Percentiles rank a stretch among this genome's conserved stretches.
phyloP scores from a whole-genome alignment of 2,329 filamentous ascomycete species.

The Sporothrix curviconia region DNA sequence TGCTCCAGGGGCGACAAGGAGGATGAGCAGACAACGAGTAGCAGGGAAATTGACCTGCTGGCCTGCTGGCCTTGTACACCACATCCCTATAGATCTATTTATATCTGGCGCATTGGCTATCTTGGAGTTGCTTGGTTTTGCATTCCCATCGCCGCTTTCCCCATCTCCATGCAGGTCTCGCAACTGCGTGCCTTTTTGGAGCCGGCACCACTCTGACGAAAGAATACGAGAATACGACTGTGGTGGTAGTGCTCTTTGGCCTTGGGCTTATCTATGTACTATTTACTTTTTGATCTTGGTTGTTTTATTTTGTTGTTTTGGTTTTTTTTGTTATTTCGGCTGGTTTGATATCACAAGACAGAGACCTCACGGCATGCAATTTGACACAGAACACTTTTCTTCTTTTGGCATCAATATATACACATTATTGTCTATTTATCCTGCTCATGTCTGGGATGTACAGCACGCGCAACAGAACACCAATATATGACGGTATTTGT shows the following conservation, averaged over 20 bases:
- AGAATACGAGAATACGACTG: neutral
- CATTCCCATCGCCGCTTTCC: neutral
- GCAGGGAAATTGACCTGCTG: constrained; percentile 9
- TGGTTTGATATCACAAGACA: neutral
- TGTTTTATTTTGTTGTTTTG: neutral
- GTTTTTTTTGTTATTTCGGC: neutral
- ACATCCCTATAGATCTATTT: too few relatives aligned
- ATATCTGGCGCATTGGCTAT: too few relatives aligned
- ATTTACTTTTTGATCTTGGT: too few relatives aligned
- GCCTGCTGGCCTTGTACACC: too few relatives aligned
- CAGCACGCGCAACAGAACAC: too few relatives aligned
- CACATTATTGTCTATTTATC: neutral
- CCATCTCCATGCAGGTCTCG: neutral
- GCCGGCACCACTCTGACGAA: neutral
- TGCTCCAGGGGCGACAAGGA: constrained; percentile 23
- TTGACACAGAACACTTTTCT: neutral
- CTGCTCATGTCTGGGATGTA: neutral
- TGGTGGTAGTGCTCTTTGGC: neutral
- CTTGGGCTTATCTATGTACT: neutral
- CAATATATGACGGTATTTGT: too few relatives aligned
- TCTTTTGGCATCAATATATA: neutral
- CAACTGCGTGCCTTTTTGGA: too few relatives aligned
- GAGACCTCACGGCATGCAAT: constrained; percentile 3
- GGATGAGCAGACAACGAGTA: constrained; percentile 34
- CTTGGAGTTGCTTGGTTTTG: neutral